Evolutionary conservation across 345 rosid genomes (phyloP), one percentile per base, ranked within the genome.

Genomic region (Sapria himalayana): DNA sequence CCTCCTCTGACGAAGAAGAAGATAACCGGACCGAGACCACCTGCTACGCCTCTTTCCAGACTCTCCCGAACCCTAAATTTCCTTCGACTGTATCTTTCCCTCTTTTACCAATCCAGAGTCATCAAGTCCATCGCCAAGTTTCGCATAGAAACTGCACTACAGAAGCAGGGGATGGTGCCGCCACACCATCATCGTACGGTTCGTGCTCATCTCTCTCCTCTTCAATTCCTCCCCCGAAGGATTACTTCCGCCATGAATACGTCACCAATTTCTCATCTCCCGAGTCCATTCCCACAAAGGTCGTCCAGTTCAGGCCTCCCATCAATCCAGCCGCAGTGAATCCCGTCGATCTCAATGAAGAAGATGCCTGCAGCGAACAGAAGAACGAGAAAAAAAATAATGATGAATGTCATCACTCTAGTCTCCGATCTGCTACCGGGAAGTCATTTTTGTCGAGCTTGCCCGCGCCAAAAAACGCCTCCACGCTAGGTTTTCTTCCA

Each of bases 1-100:
- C 85, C 33, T 82, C 98, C 21, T 76, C 85, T 7, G 78, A 67
- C 52, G 97, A 85, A 2, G 96, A 78, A 37, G 77, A 78, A 10
- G 76, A 73, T n/a, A n/a, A n/a, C n/a, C n/a, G n/a, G n/a, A 31
- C 50, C 31, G 19, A 40, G 22, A 25, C 9, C 25, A 9, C 19
- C 56, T 10, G 32, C 39, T n/a, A 22, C 43, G 27, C 19, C 65
- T 51, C 41, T 47, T 8, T 15, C 60, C 0, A 24, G 29, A 14
- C 15, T n/a, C n/a, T n/a, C n/a, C n/a, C n/a, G n/a, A n/a, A n/a
- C n/a, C n/a, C n/a, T n/a, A n/a, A n/a, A n/a, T n/a, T n/a, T n/a
- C n/a, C n/a, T n/a, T n/a, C n/a, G n/a, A n/a, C n/a, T n/a, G n/a
- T n/a, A n/a, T n/a, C n/a, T n/a, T n/a, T n/a, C n/a, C n/a, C n/a